Conservation (phyloP, 129 eudicot genomes). For the Escallonia rubra region DNA sequence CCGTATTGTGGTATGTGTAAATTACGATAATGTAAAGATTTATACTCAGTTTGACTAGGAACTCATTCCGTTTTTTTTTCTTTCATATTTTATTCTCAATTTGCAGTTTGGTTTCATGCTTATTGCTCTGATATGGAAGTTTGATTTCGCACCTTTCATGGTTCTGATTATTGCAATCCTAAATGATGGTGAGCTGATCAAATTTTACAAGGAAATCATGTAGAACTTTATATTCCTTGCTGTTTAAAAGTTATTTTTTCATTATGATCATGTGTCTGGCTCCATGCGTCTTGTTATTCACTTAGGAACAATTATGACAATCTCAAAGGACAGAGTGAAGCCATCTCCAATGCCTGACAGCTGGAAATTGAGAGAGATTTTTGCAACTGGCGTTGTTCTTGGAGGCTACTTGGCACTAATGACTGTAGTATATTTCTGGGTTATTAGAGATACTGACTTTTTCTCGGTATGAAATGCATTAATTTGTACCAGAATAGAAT, state of each 20-base stretch:
- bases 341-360: slow-evolving; percentile 77
- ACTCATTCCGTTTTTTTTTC: background rate
- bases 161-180: slow-evolving; percentile 67
- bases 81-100: background rate
- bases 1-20: slow-evolving; percentile 57
- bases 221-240: too few species aligned
- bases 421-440: slow-evolving; percentile 65
- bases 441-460: slow-evolving; percentile 45
- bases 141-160: slow-evolving; percentile 82
- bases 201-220: too few species aligned
- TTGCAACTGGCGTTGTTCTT: slow-evolving; percentile 70
- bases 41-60: background rate
- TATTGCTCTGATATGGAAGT: slow-evolving; percentile 74
- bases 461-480: slow-evolving; percentile 31
- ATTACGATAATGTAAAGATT: background rate
- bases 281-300: background rate
- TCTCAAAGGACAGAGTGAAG: slow-evolving; percentile 70
- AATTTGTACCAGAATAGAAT: background rate
- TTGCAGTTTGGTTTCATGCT: slow-evolving; percentile 66
- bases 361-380: slow-evolving; percentile 65
- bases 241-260: background rate
- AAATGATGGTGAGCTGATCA: slow-evolving; percentile 47
- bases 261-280: background rate
- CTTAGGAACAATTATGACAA: slow-evolving; percentile 72
- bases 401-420: slow-evolving; percentile 64